These are phyloP conservation scores for Phytophthora hybrid DNA, from an alignment of 352 stramenopile species.

Conservation along the genomic window DNA sequence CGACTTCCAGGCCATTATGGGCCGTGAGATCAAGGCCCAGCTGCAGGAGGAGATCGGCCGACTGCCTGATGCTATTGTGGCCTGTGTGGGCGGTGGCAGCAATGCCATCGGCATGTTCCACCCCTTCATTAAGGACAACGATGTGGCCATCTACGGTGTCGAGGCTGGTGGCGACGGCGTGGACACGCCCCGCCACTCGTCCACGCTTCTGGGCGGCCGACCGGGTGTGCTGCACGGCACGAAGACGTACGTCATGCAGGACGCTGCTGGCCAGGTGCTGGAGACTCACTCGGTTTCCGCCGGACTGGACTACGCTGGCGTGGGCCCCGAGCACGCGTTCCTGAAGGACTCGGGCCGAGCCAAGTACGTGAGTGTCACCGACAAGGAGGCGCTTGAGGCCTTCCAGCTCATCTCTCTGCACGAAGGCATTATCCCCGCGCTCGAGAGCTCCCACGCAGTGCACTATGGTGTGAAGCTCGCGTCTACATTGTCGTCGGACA, in stretches of 20 bases:
- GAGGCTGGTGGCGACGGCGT: conserved; percentile 97
- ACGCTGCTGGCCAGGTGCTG: conserved; percentile 94
- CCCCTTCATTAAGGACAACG: conserved; percentile 95
- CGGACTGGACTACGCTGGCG: conserved; percentile 98
- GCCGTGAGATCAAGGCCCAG: conserved; percentile 94
- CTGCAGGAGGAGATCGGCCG: conserved; percentile 95
- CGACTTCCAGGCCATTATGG: conserved; percentile 98
- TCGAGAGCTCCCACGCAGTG: conserved; percentile 97
- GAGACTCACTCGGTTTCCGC: conserved; percentile 97
- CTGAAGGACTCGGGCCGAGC: conserved; percentile 96
- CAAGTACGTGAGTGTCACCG: conserved; percentile 97
- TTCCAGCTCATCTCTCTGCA: conserved; percentile 96
- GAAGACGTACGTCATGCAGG: conserved; percentile 98
- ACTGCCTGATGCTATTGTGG: conserved; percentile 96
- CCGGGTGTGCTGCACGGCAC: conserved; percentile 98
- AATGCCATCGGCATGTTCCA: conserved; percentile 99
- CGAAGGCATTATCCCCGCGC: conserved; percentile 98
- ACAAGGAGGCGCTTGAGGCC: conserved; percentile 96
- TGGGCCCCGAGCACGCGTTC: conserved; percentile 97
- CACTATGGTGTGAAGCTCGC: conserved; percentile 95
- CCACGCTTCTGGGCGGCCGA: conserved; percentile 94
- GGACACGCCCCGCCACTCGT: conserved; percentile 92
- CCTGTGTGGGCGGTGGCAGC: conserved; percentile 97
- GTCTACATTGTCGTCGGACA: conserved; percentile 86
- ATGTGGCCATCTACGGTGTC: conserved; percentile 95